These are phyloP conservation scores for Hypoxylon fragiforme DNA, from an alignment of 495 filamentous ascomycete genomes.

Conservation along the genomic window DNA sequence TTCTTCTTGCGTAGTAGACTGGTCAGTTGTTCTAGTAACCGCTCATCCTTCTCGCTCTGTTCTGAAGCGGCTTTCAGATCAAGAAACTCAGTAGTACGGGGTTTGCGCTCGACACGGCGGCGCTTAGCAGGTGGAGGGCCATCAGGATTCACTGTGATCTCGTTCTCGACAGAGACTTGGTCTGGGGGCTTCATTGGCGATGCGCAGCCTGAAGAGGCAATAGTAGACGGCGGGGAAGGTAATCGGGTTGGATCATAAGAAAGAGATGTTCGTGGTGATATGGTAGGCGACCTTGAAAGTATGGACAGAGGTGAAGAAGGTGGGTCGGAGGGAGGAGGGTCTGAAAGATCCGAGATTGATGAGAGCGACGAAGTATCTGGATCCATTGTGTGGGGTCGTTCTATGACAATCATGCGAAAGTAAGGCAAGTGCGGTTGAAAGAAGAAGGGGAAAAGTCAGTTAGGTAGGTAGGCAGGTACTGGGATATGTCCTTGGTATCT, in stretches of 20 bases:
- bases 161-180: constrained; percentile 33
- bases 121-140: constrained; percentile 73
- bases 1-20: constrained; percentile 81
- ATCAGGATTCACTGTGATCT: constrained; percentile 59
- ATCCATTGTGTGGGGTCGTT: constrained; percentile 20
- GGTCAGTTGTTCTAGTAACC: constrained; percentile 66
- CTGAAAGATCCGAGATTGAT: constrained; percentile 34
- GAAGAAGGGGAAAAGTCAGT: background rate
- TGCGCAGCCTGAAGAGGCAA: constrained; percentile 44
- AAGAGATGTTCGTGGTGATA: constrained; percentile 35
- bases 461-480: background rate
- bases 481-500: no score
- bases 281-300: constrained; percentile 58
- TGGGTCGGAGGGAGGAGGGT: constrained; percentile 40
- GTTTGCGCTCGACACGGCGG: constrained; percentile 67
- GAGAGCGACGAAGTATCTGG: constrained; percentile 31
- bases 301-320: constrained; percentile 55
- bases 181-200: constrained; percentile 47
- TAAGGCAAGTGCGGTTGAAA: background rate
- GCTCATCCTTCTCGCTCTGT: constrained; percentile 49
- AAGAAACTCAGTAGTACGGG: constrained; percentile 75
- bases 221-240: constrained; percentile 53
- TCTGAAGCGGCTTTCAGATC: constrained; percentile 60
- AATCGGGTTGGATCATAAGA: constrained; percentile 25
- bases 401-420: background rate